Conservation (phyloP, 1,139 yeast species). For the Blastobotrys arbuscula region DNA sequence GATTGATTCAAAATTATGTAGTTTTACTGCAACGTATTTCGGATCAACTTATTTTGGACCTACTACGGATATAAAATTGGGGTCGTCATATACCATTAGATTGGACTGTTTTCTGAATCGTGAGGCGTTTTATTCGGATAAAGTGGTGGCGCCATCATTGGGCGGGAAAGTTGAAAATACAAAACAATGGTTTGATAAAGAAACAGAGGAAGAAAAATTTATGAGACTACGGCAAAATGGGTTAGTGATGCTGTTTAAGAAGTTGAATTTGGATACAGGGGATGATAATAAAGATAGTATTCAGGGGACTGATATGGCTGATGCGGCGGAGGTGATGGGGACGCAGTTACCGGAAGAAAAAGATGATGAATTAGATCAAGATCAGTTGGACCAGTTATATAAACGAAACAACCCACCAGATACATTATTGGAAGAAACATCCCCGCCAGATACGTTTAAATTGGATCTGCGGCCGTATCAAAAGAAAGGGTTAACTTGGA, state of each 20-base stretch:
- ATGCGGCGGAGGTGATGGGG: conserved; percentile 26
- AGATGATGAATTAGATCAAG: conserved; percentile 41
- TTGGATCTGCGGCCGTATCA: conserved; percentile 65
- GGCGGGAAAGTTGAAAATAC: conserved; percentile 19
- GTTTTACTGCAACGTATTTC: conserved; percentile 45
- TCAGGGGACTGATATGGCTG: conserved; percentile 17
- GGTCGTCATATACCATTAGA: conserved; percentile 64
- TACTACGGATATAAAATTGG: conserved; percentile 64
- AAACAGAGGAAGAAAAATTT: conserved; percentile 50
- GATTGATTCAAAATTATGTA: conserved; percentile 50
- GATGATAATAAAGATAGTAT: conserved; percentile 21
- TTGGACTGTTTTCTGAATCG: conserved; percentile 56
- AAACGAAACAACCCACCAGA: conserved; percentile 48
- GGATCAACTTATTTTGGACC: neutral
- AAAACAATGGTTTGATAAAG: conserved; percentile 28
- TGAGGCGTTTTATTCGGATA: conserved; percentile 42
- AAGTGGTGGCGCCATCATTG: conserved; percentile 13
- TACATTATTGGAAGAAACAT: conserved; percentile 51
- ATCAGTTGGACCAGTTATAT: conserved; percentile 73
- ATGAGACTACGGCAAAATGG: conserved; percentile 54
- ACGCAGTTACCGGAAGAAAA: conserved; percentile 30
- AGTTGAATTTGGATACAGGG: conserved; percentile 35
- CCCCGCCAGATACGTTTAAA: conserved; percentile 51
- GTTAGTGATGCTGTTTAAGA: conserved; percentile 50
- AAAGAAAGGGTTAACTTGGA: conserved; percentile 77